A percentile compares a stretch with the other conserved stretches of the same genome.
Conservation (phyloP, 306 rosid species). For the Crotalaria pallida region DNA sequence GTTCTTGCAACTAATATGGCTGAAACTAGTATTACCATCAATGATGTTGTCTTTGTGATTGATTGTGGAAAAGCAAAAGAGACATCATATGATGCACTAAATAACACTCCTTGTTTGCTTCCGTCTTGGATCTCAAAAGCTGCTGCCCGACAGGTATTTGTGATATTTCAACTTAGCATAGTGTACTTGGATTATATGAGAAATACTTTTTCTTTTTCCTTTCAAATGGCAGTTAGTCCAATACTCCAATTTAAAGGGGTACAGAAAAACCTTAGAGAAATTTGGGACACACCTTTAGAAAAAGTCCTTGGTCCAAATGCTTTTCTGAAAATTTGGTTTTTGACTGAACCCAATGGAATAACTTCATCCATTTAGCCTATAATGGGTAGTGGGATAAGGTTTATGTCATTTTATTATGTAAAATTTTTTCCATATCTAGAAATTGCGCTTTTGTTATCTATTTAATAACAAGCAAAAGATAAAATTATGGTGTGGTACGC, state of each 20-base stretch:
- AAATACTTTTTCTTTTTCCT: background rate
- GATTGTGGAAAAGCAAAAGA: constrained; percentile 99
- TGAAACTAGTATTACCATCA: constrained; percentile 92
- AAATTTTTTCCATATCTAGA: background rate
- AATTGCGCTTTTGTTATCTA: constrained; percentile 3
- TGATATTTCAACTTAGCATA: constrained; percentile 14
- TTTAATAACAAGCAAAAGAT: background rate
- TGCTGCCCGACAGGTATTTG: constrained; percentile 81
- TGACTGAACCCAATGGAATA: background rate
- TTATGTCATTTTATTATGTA: background rate
- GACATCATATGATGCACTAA: constrained; percentile 94
- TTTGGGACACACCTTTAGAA: background rate
- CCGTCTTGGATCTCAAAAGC: constrained; percentile 99
- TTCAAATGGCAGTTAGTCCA: background rate
- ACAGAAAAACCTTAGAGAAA: background rate
- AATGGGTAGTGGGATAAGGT: background rate
- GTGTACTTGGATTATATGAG: constrained; percentile 6
- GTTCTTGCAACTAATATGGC: constrained; percentile 97
- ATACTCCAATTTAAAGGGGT: constrained; percentile 4
- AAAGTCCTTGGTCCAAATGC: background rate
- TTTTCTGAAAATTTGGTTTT: constrained; percentile 13
- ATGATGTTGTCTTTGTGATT: constrained; percentile 87
- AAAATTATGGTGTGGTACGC: constrained; percentile 6
- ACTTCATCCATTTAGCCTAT: background rate
- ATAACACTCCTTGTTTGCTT: constrained; percentile 98